These are phyloP conservation scores for Tricholoma flavovirens DNA, from an alignment of 768 basidiomycete genomes.

Conservation along the genomic window DNA sequence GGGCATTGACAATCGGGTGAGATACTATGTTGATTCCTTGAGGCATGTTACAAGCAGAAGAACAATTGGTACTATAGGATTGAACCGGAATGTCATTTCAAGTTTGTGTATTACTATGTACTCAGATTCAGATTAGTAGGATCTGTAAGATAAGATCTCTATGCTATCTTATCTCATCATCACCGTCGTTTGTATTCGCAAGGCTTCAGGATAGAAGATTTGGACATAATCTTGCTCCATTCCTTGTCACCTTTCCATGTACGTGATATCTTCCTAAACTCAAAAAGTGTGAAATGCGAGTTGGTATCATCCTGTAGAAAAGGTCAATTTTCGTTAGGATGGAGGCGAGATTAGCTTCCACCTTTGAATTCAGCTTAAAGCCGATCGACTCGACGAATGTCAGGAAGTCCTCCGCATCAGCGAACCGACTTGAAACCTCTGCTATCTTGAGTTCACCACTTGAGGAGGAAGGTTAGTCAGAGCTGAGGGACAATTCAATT, in stretches of 20 bases:
- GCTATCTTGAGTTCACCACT: slow-evolving; percentile 85
- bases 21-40: slow-evolving; percentile 45
- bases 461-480: slow-evolving; percentile 9
- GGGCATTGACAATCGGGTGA: slow-evolving; percentile 70
- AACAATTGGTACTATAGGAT: background rate
- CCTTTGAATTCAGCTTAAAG: slow-evolving; percentile 68
- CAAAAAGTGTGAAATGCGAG: slow-evolving; percentile 81
- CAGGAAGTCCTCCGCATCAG: slow-evolving; percentile 59
- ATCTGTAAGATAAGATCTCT: slow-evolving; percentile 1
- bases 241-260: slow-evolving; percentile 46
- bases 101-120: too few relatives aligned
- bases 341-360: slow-evolving; percentile 21
- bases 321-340: background rate
- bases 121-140: too few relatives aligned
- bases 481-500: background rate
- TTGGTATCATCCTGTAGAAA: slow-evolving; percentile 65
- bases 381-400: slow-evolving; percentile 61
- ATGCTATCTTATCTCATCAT: slow-evolving; percentile 14
- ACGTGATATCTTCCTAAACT: slow-evolving; percentile 61
- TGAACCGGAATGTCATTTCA: background rate
- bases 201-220: slow-evolving; percentile 64
- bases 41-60: slow-evolving; percentile 15
- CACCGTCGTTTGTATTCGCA: slow-evolving; percentile 91
- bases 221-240: slow-evolving; percentile 51
- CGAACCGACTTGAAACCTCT: slow-evolving; percentile 84